phyloP scores from a whole-genome alignment of 805 yeast species.

The Candida silvicultrix region DNA sequence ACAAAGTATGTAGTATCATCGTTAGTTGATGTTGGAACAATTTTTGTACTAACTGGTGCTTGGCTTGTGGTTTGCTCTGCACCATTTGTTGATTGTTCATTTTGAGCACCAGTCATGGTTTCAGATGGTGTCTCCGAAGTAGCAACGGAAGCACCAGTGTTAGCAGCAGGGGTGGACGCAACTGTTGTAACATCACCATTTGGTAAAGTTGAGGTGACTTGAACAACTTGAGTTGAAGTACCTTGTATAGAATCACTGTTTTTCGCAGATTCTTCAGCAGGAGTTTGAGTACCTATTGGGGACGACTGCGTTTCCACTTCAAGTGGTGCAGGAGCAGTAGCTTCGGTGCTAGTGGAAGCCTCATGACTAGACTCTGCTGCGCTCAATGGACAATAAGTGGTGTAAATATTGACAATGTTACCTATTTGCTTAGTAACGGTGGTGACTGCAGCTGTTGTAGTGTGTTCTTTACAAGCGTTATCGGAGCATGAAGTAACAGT shows the following conservation, averaged over 20 bases:
- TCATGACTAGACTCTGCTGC: conserved; percentile 3
- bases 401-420: conserved; percentile 27
- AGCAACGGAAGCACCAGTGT: background rate
- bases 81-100: background rate
- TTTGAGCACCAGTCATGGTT: background rate
- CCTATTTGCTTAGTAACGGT: conserved; percentile 17
- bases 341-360: background rate
- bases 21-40: background rate
- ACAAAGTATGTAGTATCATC: background rate
- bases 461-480: conserved; percentile 21
- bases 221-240: background rate
- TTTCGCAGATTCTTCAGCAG: background rate
- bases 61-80: background rate
- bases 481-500: conserved; percentile 6
- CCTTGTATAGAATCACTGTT: background rate
- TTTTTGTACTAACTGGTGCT: background rate
- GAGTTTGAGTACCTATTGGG: background rate
- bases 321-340: background rate
- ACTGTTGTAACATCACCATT: background rate
- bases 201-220: background rate
- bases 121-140: background rate
- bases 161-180: background rate
- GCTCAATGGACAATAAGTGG: conserved; percentile 29
- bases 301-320: background rate
- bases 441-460: conserved; percentile 16